Evolutionary conservation across 129 eudicot genomes (phyloP).

Genomic region (Mikania micrantha): DNA sequence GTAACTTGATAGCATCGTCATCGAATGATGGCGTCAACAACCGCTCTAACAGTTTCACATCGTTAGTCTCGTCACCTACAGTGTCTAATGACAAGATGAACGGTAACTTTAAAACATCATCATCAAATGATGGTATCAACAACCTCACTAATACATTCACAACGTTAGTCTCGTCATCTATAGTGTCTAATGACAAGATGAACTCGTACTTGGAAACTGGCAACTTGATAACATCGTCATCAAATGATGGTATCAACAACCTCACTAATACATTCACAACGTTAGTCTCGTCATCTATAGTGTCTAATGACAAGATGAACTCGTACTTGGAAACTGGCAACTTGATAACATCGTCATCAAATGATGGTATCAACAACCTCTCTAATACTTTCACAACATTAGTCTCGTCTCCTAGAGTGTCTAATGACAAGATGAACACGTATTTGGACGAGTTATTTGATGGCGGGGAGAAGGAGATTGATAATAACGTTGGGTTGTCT

Average conservation of each 20-base stretch:
- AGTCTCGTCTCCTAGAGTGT: not conserved
- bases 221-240: not conserved
- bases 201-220: no score
- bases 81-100: not conserved
- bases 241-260: not conserved
- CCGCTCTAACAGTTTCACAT: not conserved
- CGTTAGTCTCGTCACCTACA: not conserved
- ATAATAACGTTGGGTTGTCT: conserved; percentile 11
- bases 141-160: not conserved
- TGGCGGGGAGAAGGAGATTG: not conserved
- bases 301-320: not conserved
- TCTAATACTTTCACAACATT: not conserved
- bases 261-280: not conserved
- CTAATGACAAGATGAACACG: not conserved
- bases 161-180: not conserved
- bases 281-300: not conserved
- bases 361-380: not conserved
- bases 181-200: not conserved
- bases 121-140: not conserved
- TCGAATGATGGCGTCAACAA: not conserved
- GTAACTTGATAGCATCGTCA: not conserved
- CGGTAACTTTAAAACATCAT: not conserved
- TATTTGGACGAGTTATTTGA: conserved; percentile 14
- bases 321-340: not conserved
- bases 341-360: not conserved